These are phyloP conservation scores for Chlorencoelia australis DNA, from an alignment of 2,329 filamentous ascomycete genomes.

Conservation along the genomic window DNA sequence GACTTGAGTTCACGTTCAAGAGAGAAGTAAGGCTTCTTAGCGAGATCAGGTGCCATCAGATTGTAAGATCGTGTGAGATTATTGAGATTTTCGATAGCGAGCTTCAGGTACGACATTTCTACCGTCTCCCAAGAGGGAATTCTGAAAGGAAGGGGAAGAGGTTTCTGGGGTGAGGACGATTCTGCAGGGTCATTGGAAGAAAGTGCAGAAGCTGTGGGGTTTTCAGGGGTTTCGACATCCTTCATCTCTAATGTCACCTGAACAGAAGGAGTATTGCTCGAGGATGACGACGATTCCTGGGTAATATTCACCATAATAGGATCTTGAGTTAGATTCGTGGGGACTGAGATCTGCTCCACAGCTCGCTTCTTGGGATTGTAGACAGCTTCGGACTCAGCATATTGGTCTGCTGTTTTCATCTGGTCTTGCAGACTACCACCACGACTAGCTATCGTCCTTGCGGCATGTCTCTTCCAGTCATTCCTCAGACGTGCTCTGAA, in stretches of 20 bases:
- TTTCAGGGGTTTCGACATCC: slow-evolving; percentile 2
- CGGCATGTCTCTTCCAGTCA: slow-evolving; percentile 79
- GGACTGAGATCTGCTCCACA: slow-evolving; percentile 37
- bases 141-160: slow-evolving; percentile 54
- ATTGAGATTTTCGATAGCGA: slow-evolving; percentile 73
- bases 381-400: slow-evolving; percentile 63
- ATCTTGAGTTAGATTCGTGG: slow-evolving; percentile 39
- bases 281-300: slow-evolving; percentile 25
- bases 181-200: slow-evolving; percentile 6
- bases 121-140: slow-evolving; percentile 65
- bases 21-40: slow-evolving; percentile 85
- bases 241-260: slow-evolving; percentile 14
- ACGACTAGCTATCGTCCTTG: slow-evolving; percentile 63
- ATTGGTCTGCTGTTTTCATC: slow-evolving; percentile 58
- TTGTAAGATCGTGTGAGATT: slow-evolving; percentile 79
- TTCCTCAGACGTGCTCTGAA: slow-evolving; percentile 68
- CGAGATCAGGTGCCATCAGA: slow-evolving; percentile 82
- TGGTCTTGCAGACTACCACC: slow-evolving; percentile 69
- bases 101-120: slow-evolving; percentile 64
- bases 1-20: slow-evolving; percentile 70
- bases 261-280: slow-evolving; percentile 6
- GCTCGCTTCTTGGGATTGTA: slow-evolving; percentile 47
- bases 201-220: slow-evolving; percentile 5
- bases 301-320: slow-evolving; percentile 37
- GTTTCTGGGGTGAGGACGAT: slow-evolving; percentile 11